Evolutionary conservation across 306 rosid species (phyloP).

Genomic region (Dalbergia cochinchinensis): DNA sequence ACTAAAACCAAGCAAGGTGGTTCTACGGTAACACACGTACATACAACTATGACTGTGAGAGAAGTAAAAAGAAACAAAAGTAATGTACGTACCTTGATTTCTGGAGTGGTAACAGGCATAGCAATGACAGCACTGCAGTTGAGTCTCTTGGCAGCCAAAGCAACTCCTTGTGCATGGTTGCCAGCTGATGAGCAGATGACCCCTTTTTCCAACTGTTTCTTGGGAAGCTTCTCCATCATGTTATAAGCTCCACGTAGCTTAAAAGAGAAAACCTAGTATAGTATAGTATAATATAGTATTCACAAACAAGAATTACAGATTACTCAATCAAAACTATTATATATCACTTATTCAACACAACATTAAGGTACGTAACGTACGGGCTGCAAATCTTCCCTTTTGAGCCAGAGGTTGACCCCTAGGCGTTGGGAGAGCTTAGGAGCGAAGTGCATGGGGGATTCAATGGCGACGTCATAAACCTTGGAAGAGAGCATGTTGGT

Average conservation of each 20-base stretch:
- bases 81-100: conserved; percentile 70
- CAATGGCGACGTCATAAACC: conserved; percentile 87
- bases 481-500: conserved; percentile 78
- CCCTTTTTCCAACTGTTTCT: conserved; percentile 78
- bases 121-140: conserved; percentile 83
- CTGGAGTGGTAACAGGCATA: conserved; percentile 94
- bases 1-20: not conserved
- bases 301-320: conserved; percentile 5
- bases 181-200: conserved; percentile 98
- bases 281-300: not conserved
- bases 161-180: conserved; percentile 99
- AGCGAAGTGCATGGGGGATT: conserved; percentile 81
- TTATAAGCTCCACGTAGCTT: conserved; percentile 98
- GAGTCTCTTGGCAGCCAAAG: conserved; percentile 81
- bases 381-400: conserved; percentile 92
- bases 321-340: not conserved
- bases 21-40: not conserved
- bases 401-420: conserved; percentile 84
- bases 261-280: conserved; percentile 79
- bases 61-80: not conserved
- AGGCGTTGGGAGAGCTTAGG: conserved; percentile 74
- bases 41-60: not conserved
- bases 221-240: conserved; percentile 89
- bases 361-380: conserved; percentile 49
- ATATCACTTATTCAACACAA: no score